Percentiles rank a stretch among this genome's conserved stretches.
Conservation (phyloP, 345 rosid species). For the Citrus australasica region DNA sequence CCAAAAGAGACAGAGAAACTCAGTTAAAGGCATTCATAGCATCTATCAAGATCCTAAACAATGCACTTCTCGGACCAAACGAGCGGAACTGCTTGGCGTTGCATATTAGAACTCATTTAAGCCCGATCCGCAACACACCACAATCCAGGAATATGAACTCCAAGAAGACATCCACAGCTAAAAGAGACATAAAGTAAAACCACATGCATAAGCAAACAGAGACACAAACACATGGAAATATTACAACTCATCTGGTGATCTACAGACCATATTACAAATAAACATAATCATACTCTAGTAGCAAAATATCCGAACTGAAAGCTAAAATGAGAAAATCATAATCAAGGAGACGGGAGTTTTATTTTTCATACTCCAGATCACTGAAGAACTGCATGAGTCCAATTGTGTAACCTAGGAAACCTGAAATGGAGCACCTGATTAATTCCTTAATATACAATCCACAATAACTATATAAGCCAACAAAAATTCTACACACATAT, state of each 20-base stretch:
- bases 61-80: no score
- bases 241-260: background rate
- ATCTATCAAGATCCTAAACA: background rate
- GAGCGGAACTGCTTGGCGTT: no score
- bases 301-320: background rate
- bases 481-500: no score
- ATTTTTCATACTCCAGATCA: background rate
- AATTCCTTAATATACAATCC: background rate
- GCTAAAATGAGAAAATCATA: background rate
- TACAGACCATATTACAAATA: background rate
- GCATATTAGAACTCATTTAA: no score
- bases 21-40: background rate
- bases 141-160: background rate
- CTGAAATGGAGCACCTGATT: background rate
- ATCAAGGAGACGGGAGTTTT: background rate
- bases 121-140: background rate
- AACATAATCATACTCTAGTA: background rate
- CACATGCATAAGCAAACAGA: background rate
- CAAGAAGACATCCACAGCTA: background rate
- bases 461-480: background rate
- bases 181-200: no score
- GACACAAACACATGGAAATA: background rate
- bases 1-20: background rate
- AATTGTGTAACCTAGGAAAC: background rate
- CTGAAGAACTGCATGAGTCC: background rate